Conservation (phyloP, 2,329 filamentous ascomycete genomes). For the Phoma sp. region DNA sequence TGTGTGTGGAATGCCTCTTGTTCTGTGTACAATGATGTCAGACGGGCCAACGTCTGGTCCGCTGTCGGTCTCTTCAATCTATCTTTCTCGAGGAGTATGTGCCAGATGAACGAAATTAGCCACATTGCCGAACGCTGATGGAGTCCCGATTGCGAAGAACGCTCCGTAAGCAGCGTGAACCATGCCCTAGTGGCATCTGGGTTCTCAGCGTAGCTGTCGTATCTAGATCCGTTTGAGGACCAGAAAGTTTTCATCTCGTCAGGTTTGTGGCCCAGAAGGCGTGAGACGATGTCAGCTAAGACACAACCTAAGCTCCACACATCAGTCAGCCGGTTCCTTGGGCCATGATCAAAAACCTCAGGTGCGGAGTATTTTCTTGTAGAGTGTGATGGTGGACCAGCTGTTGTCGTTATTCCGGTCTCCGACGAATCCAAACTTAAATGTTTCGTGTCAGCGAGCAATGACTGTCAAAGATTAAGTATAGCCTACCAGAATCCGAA, state of each 20-base stretch:
- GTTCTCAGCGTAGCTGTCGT: conserved; percentile 23
- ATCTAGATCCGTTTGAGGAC: conserved; percentile 14
- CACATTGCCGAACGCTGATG: background rate
- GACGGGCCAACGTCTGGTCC: no score
- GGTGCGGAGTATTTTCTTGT: conserved; percentile 26
- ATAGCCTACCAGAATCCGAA: conserved; percentile 23
- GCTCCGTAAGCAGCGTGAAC: background rate
- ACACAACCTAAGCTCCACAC: conserved; percentile 26
- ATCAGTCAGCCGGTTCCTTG: conserved; percentile 23
- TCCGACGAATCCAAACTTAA: conserved; percentile 30
- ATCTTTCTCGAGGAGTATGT: background rate
- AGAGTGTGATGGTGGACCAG: conserved; percentile 17
- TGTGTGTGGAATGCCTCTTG: no score
- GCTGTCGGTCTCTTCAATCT: background rate
- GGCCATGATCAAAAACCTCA: conserved; percentile 16
- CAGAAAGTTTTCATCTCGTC: conserved; percentile 9
- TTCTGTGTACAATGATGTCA: no score
- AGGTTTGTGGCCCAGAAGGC: conserved; percentile 5
- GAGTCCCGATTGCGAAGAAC: background rate
- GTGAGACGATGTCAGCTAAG: conserved; percentile 23
- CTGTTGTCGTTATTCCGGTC: conserved; percentile 19
- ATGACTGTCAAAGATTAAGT: no score
- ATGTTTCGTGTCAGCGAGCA: no score
- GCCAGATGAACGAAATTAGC: background rate
- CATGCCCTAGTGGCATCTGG: no score